phyloP scores from a whole-genome alignment of 768 basidiomycete genomes.

The Tylopilus balloui region DNA sequence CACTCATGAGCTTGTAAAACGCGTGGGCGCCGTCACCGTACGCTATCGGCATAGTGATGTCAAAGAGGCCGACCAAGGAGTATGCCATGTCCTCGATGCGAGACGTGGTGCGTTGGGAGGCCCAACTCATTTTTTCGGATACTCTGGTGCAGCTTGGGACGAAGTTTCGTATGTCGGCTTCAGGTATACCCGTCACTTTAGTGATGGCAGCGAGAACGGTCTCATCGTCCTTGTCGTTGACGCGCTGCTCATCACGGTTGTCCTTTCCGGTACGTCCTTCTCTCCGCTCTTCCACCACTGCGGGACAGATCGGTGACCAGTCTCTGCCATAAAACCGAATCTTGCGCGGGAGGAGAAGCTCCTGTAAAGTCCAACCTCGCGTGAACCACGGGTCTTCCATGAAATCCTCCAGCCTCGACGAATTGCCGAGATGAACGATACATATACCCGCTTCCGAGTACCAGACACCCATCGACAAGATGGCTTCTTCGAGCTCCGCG shows the following conservation, averaged over 20 bases:
- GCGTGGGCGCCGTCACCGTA: conserved; percentile 24
- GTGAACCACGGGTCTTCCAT: conserved; percentile 22
- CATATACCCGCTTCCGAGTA: conserved; percentile 22
- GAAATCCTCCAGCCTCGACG: conserved; percentile 20
- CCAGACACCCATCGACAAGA: conserved; percentile 24
- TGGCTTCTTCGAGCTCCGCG: conserved; percentile 27
- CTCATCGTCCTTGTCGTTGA: conserved; percentile 24
- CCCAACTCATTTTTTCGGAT: conserved; percentile 25
- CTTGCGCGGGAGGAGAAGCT: conserved; percentile 22
- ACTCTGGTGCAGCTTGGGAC: conserved; percentile 16
- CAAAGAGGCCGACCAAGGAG: conserved; percentile 23
- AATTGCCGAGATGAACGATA: conserved; percentile 24
- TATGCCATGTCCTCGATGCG: conserved; percentile 24
- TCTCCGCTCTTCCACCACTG: conserved; percentile 10
- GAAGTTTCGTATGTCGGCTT: conserved; percentile 21
- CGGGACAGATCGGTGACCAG: conserved; percentile 23
- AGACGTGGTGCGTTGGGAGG: conserved; percentile 19
- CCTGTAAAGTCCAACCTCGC: conserved; percentile 22
- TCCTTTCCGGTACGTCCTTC: conserved; percentile 11
- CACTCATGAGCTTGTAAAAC: conserved; percentile 18
- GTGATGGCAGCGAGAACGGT: conserved; percentile 12
- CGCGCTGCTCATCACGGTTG: conserved; percentile 10
- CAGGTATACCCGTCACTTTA: conserved; percentile 20
- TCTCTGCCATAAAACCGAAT: conserved; percentile 23
- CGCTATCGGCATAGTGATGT: conserved; percentile 19